phyloP scores from a whole-genome alignment of 1,284 basidiomycete genomes.

The Puccinia coronata region DNA sequence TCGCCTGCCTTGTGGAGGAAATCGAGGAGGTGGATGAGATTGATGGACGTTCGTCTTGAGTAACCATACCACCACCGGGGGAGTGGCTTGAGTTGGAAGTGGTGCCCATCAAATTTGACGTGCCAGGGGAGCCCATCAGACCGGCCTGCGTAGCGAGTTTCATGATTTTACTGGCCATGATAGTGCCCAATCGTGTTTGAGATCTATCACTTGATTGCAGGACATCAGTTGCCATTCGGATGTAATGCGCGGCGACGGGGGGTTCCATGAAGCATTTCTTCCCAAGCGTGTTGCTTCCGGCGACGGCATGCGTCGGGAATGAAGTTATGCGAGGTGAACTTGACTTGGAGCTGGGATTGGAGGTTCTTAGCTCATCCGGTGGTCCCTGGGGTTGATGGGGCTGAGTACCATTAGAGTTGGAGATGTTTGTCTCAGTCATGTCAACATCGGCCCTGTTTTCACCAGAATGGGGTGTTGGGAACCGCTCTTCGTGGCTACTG shows the following conservation, averaged over 20 bases:
- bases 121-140: slow-evolving; percentile 26
- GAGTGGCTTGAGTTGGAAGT: background rate
- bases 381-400: slow-evolving; percentile 2
- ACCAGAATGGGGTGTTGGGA: slow-evolving; percentile 19
- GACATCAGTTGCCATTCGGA: slow-evolving; percentile 49
- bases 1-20: background rate
- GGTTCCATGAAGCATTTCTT: slow-evolving; percentile 48
- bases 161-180: slow-evolving; percentile 46
- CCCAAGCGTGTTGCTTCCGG: background rate
- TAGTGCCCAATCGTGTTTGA: slow-evolving; percentile 43
- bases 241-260: slow-evolving; percentile 43
- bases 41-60: slow-evolving; percentile 14
- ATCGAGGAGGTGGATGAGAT: slow-evolving; percentile 12
- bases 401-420: background rate
- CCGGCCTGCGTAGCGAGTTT: slow-evolving; percentile 40
- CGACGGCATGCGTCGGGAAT: background rate
- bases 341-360: slow-evolving; percentile 26
- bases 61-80: background rate
- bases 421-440: slow-evolving; percentile 23
- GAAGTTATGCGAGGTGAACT: slow-evolving; percentile 16
- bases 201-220: slow-evolving; percentile 40
- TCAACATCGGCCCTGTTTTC: slow-evolving; percentile 41
- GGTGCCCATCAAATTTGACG: background rate
- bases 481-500: background rate
- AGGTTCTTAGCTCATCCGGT: slow-evolving; percentile 14